These are phyloP conservation scores for Aspergillus ibericus DNA, from an alignment of 2,329 filamentous ascomycete species.

Conservation along the genomic window DNA sequence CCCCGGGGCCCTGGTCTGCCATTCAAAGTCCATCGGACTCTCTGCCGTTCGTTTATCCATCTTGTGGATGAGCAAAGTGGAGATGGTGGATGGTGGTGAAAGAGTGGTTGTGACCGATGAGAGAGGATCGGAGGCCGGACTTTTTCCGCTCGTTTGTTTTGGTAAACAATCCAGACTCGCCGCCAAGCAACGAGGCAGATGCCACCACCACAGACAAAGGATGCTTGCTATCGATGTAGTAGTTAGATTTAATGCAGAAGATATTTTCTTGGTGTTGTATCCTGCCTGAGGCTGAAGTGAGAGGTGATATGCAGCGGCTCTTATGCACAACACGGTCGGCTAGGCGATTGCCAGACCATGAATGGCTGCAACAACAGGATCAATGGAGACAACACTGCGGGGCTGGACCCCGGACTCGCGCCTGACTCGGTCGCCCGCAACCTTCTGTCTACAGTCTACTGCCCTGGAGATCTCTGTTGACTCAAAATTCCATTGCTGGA, in stretches of 20 bases:
- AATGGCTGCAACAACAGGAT: not conserved
- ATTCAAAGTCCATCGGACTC: slow-evolving; percentile 54
- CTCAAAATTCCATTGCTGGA: not conserved
- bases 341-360: not conserved
- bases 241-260: not conserved
- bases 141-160: slow-evolving; percentile 20
- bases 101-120: slow-evolving; percentile 5
- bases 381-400: not conserved
- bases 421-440: not conserved
- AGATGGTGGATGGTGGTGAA: slow-evolving; percentile 5
- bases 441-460: not conserved
- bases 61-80: slow-evolving; percentile 19
- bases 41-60: slow-evolving; percentile 45
- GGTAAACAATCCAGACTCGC: slow-evolving; percentile 19
- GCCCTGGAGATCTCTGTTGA: not conserved
- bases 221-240: too few relatives aligned
- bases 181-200: not conserved
- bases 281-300: not conserved
- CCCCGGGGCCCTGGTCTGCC: slow-evolving; percentile 47
- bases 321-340: not conserved
- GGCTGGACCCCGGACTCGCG: not conserved
- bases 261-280: not conserved
- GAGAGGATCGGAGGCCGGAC: slow-evolving; percentile 6
- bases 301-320: not conserved
- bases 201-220: not conserved